These are phyloP conservation scores for Amanita rubescens DNA, from an alignment of 768 basidiomycete species.

Conservation along the genomic window DNA sequence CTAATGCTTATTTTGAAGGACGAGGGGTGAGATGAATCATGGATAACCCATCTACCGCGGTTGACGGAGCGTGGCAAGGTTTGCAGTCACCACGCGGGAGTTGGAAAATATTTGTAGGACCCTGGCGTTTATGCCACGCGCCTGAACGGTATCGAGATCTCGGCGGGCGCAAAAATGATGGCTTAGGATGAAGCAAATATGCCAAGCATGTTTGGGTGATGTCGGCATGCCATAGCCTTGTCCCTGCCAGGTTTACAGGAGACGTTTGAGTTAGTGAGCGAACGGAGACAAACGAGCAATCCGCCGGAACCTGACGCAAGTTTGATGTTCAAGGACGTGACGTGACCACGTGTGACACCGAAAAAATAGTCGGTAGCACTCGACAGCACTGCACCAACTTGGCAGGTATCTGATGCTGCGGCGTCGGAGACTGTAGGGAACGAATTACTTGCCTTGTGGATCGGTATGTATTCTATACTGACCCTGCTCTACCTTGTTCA, in stretches of 20 bases:
- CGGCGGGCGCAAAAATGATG: no score
- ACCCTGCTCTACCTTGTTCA: background rate
- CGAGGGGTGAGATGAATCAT: background rate
- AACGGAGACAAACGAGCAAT: background rate
- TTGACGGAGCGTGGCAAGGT: conserved; percentile 2
- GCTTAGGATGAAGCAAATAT: background rate
- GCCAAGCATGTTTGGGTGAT: background rate
- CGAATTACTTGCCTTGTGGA: background rate
- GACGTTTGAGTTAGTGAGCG: no score
- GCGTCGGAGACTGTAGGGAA: background rate
- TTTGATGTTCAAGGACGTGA: background rate
- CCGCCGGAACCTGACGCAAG: background rate
- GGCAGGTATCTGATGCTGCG: conserved; percentile 5
- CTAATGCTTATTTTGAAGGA: background rate
- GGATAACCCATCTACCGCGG: conserved; percentile 1
- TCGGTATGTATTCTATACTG: background rate
- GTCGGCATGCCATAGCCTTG: background rate
- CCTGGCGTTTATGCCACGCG: no score
- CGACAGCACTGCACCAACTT: background rate
- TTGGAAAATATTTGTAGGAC: no score
- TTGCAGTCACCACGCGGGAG: background rate
- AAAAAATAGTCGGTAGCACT: background rate
- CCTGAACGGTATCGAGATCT: no score
- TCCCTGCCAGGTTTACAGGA: background rate
- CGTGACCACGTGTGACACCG: background rate